A percentile compares a stretch with the other conserved stretches of the same genome.
Evolutionary conservation across 2,329 filamentous ascomycete species (phyloP).

Genomic region (Ophiostoma tasmaniense): DNA sequence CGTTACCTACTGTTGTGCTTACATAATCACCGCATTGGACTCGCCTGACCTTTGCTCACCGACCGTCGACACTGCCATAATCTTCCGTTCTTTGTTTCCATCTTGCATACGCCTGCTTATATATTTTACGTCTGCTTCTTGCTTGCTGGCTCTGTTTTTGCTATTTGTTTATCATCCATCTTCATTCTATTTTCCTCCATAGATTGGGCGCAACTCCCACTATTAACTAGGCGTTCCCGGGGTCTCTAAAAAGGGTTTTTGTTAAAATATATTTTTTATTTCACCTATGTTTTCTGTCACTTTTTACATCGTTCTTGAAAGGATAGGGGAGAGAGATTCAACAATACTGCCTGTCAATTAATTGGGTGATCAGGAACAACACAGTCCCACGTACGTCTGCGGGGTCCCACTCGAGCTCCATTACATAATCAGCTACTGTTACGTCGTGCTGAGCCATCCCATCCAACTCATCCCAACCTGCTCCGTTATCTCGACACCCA

Average conservation of each 20-base stretch:
- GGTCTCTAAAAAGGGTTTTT: slow-evolving; percentile 5
- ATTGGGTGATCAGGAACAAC: background rate
- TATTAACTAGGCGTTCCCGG: slow-evolving; percentile 2
- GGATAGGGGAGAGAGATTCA: background rate
- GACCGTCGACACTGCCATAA: background rate
- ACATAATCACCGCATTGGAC: background rate
- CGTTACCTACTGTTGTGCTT: background rate
- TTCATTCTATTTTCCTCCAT: background rate
- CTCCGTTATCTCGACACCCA: background rate
- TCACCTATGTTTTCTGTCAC: background rate
- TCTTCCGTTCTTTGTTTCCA: background rate
- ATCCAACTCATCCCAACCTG: background rate
- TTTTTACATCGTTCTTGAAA: too few relatives aligned
- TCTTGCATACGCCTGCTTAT: background rate
- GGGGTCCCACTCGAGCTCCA: background rate
- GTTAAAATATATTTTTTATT: background rate
- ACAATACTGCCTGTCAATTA: background rate
- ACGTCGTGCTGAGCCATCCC: background rate
- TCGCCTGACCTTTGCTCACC: background rate
- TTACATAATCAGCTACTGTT: background rate
- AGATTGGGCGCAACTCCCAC: slow-evolving; percentile 7
- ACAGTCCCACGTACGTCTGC: background rate
- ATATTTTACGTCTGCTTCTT: background rate
- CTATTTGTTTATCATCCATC: background rate
- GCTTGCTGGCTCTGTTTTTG: background rate